These are phyloP conservation scores for Tulasnella sp. DNA, from an alignment of 768 basidiomycete species.

Conservation along the genomic window DNA sequence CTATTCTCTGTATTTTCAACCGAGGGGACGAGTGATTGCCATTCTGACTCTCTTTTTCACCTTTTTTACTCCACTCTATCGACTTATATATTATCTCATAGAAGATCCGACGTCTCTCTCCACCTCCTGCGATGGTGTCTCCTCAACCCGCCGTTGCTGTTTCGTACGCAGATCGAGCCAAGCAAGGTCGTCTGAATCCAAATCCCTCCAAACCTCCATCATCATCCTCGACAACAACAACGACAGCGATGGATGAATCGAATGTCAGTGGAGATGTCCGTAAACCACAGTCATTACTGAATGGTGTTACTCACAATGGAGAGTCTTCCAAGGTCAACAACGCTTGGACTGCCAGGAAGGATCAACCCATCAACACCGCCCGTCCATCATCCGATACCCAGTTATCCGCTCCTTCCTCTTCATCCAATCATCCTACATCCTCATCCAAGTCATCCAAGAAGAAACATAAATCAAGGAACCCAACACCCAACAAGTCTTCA, in stretches of 20 bases:
- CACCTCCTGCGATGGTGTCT: constrained; percentile 3
- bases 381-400: background rate
- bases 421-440: background rate
- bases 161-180: constrained; percentile 5
- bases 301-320: too few species aligned
- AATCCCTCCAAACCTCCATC: background rate
- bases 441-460: constrained; percentile 2
- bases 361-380: background rate
- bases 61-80: too few species aligned
- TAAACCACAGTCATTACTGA: too few species aligned
- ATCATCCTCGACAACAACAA: background rate
- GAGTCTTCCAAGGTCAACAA: too few species aligned
- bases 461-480: background rate
- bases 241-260: background rate
- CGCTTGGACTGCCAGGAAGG: constrained; percentile 5
- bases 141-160: background rate
- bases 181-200: background rate
- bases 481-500: background rate
- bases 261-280: too few species aligned
- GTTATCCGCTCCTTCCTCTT: background rate
- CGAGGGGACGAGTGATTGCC: too few species aligned
- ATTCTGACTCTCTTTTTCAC: too few species aligned
- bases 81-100: too few species aligned
- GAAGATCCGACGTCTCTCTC: too few species aligned
- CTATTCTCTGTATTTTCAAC: too few species aligned